Evolutionary conservation across 768 basidiomycete genomes (phyloP).

Genomic region (Suillus subluteus): DNA sequence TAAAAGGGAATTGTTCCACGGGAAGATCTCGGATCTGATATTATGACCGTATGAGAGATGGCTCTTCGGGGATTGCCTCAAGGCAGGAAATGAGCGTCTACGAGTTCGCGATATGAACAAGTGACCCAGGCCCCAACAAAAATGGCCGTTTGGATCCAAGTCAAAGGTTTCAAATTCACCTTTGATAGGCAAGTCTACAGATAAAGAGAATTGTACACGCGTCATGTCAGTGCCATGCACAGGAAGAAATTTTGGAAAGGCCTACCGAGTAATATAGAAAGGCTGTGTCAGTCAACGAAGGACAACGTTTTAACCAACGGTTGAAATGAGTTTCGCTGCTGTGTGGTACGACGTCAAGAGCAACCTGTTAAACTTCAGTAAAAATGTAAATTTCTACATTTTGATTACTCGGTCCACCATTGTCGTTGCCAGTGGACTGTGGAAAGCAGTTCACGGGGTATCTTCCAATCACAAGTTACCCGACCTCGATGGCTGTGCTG

Average conservation of each 20-base stretch:
- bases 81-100: slow-evolving; percentile 25
- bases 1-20: slow-evolving; percentile 20
- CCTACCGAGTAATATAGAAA: background rate
- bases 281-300: background rate
- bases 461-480: slow-evolving; percentile 15
- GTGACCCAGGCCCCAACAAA: slow-evolving; percentile 4
- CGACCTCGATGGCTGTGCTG: slow-evolving; percentile 9
- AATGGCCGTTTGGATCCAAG: background rate
- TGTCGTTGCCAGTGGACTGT: background rate
- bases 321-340: background rate
- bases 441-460: slow-evolving; percentile 8
- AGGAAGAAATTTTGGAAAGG: background rate
- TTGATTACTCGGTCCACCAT: background rate
- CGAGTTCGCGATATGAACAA: slow-evolving; percentile 5
- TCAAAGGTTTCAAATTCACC: slow-evolving; percentile 2
- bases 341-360: slow-evolving; percentile 1
- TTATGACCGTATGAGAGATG: slow-evolving; percentile 10
- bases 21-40: slow-evolving; percentile 16
- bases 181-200: slow-evolving; percentile 14
- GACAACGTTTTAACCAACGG: background rate
- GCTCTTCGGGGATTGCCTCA: slow-evolving; percentile 22
- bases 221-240: slow-evolving; percentile 10
- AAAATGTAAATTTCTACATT: background rate
- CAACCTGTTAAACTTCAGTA: background rate
- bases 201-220: slow-evolving; percentile 8